Conservation (phyloP, 2,329 filamentous ascomycete species). For the Lizonia empirigonia region DNA sequence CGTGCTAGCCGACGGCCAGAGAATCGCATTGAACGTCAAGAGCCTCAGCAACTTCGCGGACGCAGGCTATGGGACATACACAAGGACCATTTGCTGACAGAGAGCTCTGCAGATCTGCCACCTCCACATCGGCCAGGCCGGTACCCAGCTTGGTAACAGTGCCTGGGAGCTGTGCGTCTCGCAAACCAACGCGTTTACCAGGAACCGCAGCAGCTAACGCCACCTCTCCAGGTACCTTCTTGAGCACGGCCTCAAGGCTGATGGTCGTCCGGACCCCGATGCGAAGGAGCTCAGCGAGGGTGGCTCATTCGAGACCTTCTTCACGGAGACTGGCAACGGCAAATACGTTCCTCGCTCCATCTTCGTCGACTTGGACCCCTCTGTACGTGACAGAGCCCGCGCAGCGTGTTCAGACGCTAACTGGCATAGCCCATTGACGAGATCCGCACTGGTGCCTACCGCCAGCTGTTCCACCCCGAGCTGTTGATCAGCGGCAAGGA, state of each 20-base stretch:
- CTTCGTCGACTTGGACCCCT: constrained; percentile 75
- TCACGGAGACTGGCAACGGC: constrained; percentile 72
- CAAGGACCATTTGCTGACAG: constrained; percentile 21
- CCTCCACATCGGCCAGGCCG: constrained; percentile 73
- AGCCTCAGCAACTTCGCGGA: neutral
- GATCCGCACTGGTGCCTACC: constrained; percentile 71
- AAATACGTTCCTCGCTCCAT: constrained; percentile 75
- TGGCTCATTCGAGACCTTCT: constrained; percentile 74
- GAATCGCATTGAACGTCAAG: constrained; percentile 7
- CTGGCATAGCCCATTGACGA: constrained; percentile 66
- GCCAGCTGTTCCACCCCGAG: constrained; percentile 74
- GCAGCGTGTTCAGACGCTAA: constrained; percentile 23
- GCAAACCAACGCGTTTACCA: constrained; percentile 11
- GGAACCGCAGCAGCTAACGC: constrained; percentile 27
- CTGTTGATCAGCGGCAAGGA: constrained; percentile 75
- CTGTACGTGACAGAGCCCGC: constrained; percentile 50
- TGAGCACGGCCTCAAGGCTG: constrained; percentile 70
- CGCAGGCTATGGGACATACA: neutral
- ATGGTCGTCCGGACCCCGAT: constrained; percentile 68
- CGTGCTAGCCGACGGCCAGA: constrained; percentile 6
- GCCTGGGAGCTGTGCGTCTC: constrained; percentile 74
- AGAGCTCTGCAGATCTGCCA: constrained; percentile 61
- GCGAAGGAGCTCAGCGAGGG: constrained; percentile 64
- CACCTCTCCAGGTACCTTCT: constrained; percentile 66
- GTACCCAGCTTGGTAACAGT: constrained; percentile 75